Base-by-base conservation (phyloP, 1,284 basidiomycete genomes). In the Tetrapyrgos nigripes region DNA sequence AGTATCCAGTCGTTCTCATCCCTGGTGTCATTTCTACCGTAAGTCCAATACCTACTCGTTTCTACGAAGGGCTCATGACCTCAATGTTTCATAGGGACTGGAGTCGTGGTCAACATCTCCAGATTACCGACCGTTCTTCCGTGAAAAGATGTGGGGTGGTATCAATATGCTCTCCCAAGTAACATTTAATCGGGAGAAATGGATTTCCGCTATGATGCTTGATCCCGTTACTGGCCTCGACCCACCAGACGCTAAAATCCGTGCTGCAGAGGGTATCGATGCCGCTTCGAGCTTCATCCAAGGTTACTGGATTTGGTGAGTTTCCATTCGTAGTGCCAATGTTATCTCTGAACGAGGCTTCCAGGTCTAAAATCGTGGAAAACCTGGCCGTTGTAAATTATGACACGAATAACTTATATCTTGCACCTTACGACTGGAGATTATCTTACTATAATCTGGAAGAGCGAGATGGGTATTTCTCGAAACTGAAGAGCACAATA, bases 261-360 rank as follows among this genome's bases (percentile, higher is more conserved):
- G 97, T 33, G 94, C 96, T 9, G 95, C 94, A 0, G 94, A 98
- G 73, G 96, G 92, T 1, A 85, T 94, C n/a, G 88, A 91, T 64
- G 94, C 93, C 2, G 94, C 94, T 5, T 94, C 91, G 64, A 93
- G 87, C 68, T 97, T 98, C 70, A 91, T 98, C 57, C 90, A 92
- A 69, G 94, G 94, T 3, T 98, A 95, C 73, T 97, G 96, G 96
- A 89, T 97, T 62, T 98, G 96, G 95, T 91, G 66, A 60, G 79
- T 70, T 55, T 21, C 37, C 31, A 13, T 27, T 33, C n/a, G 8
- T 33, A 46, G n/a, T 4, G 28, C 21, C 14, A 19, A 3, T 28
- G 11, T 3, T 43, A 31, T 1, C 28, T 45, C 49, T 31, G 29
- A 33, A 44, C 4, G 45, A 5, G 11, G 9, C 52, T 28, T 4